These are phyloP conservation scores for Coffea canephora DNA, from an alignment of 257 asterid genomes.

Conservation along the genomic window DNA sequence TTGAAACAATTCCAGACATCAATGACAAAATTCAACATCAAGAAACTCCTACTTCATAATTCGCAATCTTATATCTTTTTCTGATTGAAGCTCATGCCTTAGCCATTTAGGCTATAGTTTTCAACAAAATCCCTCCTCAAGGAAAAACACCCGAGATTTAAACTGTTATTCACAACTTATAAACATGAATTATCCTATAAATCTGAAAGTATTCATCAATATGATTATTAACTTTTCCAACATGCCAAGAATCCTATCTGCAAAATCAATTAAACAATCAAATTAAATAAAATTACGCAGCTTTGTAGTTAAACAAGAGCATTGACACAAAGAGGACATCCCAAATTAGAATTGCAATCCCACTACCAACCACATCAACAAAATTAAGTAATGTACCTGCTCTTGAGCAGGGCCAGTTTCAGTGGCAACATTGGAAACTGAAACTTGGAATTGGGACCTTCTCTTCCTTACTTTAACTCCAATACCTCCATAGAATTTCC, in stretches of 20 bases:
- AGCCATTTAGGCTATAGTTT: background rate
- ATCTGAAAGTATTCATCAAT: background rate
- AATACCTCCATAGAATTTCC: conserved; percentile 58
- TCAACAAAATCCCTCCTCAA: background rate
- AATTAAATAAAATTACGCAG: background rate
- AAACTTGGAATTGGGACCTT: conserved; percentile 48
- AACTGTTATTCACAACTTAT: background rate
- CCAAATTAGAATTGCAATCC: background rate
- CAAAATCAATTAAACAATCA: background rate
- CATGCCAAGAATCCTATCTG: background rate
- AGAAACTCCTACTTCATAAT: background rate
- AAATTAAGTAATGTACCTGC: conserved; percentile 35
- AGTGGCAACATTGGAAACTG: conserved; percentile 74
- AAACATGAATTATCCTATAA: background rate
- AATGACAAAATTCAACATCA: conserved; percentile 1
- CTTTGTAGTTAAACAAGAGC: background rate
- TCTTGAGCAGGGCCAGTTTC: conserved; percentile 60
- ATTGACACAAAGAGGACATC: background rate
- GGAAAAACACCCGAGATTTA: background rate
- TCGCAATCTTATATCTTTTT: background rate
- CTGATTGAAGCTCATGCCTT: background rate
- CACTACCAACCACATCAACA: background rate
- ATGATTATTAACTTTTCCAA: background rate
- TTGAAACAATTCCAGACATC: background rate
- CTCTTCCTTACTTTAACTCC: conserved; percentile 49